phyloP scores from a whole-genome alignment of 2,329 filamentous ascomycete genomes.

The Clarireedia homoeocarpa region DNA sequence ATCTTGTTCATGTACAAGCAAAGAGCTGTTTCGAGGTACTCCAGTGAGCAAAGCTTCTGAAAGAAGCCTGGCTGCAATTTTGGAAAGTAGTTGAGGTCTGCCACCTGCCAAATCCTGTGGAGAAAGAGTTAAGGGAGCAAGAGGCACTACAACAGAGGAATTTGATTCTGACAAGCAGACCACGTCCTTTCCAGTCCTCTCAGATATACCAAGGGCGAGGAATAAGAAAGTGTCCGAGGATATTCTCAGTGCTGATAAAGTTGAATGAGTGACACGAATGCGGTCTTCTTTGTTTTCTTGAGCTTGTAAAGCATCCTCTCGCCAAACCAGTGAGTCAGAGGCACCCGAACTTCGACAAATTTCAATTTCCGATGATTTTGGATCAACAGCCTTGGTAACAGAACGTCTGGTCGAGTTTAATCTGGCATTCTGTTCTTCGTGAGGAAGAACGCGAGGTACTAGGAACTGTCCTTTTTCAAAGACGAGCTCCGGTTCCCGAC shows the following conservation, averaged over 20 bases:
- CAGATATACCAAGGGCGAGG: not conserved
- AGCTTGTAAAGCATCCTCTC: no score
- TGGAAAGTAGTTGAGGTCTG: not conserved
- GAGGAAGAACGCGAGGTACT: not conserved
- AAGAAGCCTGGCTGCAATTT: no score
- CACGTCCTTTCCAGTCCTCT: not conserved
- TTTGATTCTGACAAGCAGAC: not conserved
- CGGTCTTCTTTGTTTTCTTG: not conserved
- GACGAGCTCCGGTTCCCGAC: conserved; percentile 15
- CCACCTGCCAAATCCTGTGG: not conserved
- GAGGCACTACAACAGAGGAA: no score
- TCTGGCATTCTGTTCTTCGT: not conserved
- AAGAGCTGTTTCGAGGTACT: not conserved
- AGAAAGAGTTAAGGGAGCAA: no score
- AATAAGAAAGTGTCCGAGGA: not conserved
- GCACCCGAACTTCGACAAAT: no score
- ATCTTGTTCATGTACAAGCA: not conserved
- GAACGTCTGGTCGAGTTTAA: not conserved
- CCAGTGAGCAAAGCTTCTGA: no score
- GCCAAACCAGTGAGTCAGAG: no score
- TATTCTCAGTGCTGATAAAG: not conserved
- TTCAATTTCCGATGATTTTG: not conserved
- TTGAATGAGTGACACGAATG: not conserved
- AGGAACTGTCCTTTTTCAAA: not conserved
- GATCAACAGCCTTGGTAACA: not conserved